phyloP scores from a whole-genome alignment of 1,284 basidiomycete genomes.

The Melampsora larici-populina region DNA sequence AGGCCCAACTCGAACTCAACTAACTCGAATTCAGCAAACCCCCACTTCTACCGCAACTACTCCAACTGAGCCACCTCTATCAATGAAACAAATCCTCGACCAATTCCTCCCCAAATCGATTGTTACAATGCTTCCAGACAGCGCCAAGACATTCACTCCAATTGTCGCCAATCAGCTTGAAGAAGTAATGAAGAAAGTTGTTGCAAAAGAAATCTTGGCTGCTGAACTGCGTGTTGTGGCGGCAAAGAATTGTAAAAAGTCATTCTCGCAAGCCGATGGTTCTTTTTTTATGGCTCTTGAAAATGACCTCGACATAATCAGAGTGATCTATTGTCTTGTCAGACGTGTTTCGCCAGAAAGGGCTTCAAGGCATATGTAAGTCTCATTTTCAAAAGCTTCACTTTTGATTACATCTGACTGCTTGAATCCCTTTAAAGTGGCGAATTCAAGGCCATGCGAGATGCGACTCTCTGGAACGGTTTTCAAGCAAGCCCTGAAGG shows the following conservation, averaged over 20 bases:
- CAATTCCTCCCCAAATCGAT: too few relatives aligned
- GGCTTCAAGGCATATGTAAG: neutral
- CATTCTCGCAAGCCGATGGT: neutral
- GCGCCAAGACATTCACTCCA: too few relatives aligned
- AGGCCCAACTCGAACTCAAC: too few relatives aligned
- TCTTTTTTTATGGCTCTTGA: neutral
- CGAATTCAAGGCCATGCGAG: neutral
- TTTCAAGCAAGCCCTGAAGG: constrained; percentile 3
- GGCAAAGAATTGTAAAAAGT: neutral
- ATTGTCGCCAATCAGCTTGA: neutral
- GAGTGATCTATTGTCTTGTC: neutral
- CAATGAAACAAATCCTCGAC: too few relatives aligned
- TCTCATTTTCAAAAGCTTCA: neutral
- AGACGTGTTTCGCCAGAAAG: neutral
- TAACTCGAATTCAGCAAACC: too few relatives aligned
- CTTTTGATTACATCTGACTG: too few relatives aligned
- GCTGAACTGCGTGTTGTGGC: neutral
- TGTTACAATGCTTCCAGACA: too few relatives aligned
- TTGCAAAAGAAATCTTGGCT: neutral
- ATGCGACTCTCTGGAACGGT: neutral
- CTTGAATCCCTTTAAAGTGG: neutral
- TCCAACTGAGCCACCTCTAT: too few relatives aligned
- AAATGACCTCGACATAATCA: neutral
- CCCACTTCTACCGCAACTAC: too few relatives aligned
- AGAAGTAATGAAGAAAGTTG: neutral